These are phyloP conservation scores for Phytophthora hibernalis DNA, from an alignment of 352 stramenopile species.

Conservation along the genomic window DNA sequence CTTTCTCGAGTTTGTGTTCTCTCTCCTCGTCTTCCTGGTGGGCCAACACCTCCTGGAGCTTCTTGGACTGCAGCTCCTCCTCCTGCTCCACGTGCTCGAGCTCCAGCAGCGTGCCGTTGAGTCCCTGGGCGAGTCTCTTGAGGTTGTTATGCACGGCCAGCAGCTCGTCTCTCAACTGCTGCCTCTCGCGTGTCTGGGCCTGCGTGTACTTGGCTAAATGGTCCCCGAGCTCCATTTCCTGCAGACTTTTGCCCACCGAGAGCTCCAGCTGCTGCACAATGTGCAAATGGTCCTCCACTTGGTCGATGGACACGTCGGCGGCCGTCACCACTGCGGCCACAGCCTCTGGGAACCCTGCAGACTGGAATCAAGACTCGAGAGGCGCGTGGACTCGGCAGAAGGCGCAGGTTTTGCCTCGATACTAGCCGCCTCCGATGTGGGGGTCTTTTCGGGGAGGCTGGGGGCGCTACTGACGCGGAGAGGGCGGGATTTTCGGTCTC, in stretches of 20 bases:
- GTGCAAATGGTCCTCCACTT: conserved; percentile 78
- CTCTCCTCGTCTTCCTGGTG: conserved; percentile 82
- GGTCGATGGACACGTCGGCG: conserved; percentile 74
- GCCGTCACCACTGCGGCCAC: conserved; percentile 28
- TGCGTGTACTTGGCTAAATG: conserved; percentile 37
- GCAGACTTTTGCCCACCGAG: conserved; percentile 72
- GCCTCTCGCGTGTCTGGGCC: conserved; percentile 33
- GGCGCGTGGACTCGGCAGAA: not conserved
- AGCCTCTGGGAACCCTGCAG: conserved; percentile 17
- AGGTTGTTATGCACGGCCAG: conserved; percentile 61
- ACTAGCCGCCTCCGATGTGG: not conserved
- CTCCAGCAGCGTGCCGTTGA: conserved; percentile 82
- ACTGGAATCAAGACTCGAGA: conserved; percentile 31
- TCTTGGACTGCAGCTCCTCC: conserved; percentile 79
- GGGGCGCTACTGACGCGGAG: conserved; percentile 13
- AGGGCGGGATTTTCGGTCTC: conserved; percentile 19
- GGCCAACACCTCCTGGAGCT: conserved; percentile 76
- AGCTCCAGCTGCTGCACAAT: conserved; percentile 78
- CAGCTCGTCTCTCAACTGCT: conserved; percentile 52
- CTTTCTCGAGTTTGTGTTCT: conserved; percentile 80
- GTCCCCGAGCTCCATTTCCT: conserved; percentile 44
- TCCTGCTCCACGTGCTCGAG: conserved; percentile 87
- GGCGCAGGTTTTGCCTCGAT: conserved; percentile 15
- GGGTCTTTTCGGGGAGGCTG: not conserved
- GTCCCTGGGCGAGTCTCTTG: conserved; percentile 66